A percentile compares a stretch with the other conserved stretches of the same genome.
phyloP scores from a whole-genome alignment of 2,329 filamentous ascomycete genomes.

The Xylariaceae sp. region DNA sequence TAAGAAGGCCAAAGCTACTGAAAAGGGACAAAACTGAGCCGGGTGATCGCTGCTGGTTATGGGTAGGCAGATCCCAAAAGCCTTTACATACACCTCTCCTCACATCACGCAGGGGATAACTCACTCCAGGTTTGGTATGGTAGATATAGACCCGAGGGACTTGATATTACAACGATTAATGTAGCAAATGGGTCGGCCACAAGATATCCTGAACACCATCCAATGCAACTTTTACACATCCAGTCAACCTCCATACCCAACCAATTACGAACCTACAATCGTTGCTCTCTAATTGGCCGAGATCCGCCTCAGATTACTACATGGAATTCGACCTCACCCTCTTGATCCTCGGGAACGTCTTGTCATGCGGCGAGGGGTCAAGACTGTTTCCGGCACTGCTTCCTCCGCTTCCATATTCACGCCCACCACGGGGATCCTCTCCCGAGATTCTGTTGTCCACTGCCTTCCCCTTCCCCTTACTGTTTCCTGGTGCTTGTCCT shows the following conservation, averaged over 20 bases:
- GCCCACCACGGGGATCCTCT: conserved; percentile 6
- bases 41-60: conserved; percentile 8
- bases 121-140: no score
- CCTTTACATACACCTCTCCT: background rate
- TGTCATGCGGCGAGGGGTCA: conserved; percentile 17
- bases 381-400: background rate
- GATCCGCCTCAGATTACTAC: conserved; percentile 15
- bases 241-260: no score
- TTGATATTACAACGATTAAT: no score
- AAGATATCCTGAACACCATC: no score
- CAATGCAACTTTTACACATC: no score
- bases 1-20: conserved; percentile 65
- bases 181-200: no score
- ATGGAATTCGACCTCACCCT: conserved; percentile 37
- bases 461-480: background rate
- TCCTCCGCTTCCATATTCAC: conserved; percentile 2
- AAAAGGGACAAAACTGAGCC: conserved; percentile 27
- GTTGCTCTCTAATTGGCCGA: background rate
- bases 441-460: conserved; percentile 6
- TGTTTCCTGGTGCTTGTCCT: background rate
- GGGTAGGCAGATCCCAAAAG: background rate
- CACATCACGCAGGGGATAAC: no score
- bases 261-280: conserved; percentile 1
- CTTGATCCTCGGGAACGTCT: conserved; percentile 31
- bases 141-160: no score